Base-by-base conservation (phyloP, 768 basidiomycete genomes). In the Stropharia rugosoannulata region DNA sequence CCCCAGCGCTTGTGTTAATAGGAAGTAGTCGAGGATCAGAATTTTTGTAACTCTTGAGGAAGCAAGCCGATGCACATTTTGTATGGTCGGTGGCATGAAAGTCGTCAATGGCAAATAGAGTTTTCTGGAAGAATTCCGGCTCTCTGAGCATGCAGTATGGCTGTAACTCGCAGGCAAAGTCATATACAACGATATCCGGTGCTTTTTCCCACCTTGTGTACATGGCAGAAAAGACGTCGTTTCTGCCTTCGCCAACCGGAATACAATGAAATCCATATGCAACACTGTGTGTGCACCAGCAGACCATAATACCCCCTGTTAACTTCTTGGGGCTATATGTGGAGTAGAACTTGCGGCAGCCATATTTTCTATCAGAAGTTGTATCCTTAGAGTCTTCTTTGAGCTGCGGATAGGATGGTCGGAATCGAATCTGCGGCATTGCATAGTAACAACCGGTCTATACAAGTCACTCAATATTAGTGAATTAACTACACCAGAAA, bases 161-260 rank as follows among this genome's bases (percentile, higher is more conserved):
- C 0, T 61, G 68, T 4, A 71, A 29, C 3, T 57, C 54, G 42
- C 61, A 62, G 4, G 61, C 57, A 35, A 56, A 62, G 37, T 59
- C 58, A 32, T 62, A 62, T 8, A 58, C 32, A 63, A 74, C 54
- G 3, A 57, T 43, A 22, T 64, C 58, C 7, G 70, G 73, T 2
- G 71, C 64, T 18, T 29, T 64, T 12, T 58, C 44, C 67, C 68
- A 75, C 3, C 61, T 61, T 3, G 71, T 72, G 11, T 68, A 50
- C 1, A 74, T 56, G 1, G 74, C 72, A 1, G 69, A 73, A 53
- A 77, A 77, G 0, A 75, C 71, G 59, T 75, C 70, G 52, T 76
- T 74, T 2, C 69, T 43, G 3, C 74, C 74, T 59, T 75, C 74
- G 2, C 63, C 68, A 13, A 58, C 43, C 0, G 72, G 74, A 22